Percentiles rank a stretch among this genome's conserved stretches.
Conservation (phyloP, 2,329 filamentous ascomycete genomes). For the Cytospora schulzeri region DNA sequence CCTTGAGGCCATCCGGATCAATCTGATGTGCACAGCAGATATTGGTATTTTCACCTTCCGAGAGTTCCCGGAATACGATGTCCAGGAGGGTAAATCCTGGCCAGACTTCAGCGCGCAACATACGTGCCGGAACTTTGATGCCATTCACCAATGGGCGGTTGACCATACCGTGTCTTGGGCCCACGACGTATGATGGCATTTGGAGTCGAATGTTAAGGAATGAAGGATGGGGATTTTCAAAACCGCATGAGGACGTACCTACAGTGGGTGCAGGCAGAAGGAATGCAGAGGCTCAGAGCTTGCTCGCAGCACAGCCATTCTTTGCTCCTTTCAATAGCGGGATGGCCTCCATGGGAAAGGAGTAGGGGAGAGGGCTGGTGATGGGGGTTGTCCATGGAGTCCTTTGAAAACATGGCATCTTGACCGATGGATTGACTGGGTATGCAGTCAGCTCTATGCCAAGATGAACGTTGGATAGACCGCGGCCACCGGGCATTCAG, state of each 20-base stretch:
- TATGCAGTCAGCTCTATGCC: not conserved
- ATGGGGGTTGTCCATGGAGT: not conserved
- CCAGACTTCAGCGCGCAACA: conserved; percentile 57
- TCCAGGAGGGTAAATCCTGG: conserved; percentile 50
- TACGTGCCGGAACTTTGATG: conserved; percentile 57
- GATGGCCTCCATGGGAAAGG: not conserved
- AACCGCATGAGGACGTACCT: not conserved
- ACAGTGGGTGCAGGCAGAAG: not conserved
- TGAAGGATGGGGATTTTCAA: not conserved
- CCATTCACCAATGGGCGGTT: conserved; percentile 53
- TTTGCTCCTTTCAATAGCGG: not conserved
- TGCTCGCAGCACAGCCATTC: not conserved
- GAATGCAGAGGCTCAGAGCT: not conserved
- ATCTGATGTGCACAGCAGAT: conserved; percentile 58
- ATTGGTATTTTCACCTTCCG: conserved; percentile 58
- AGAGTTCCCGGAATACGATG: conserved; percentile 46
- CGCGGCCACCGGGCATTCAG: not conserved
- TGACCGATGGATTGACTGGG: no score
- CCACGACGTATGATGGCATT: conserved; percentile 32
- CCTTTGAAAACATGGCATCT: not conserved
- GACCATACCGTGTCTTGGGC: conserved; percentile 50
- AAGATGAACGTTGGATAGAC: not conserved
- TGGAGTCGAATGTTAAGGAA: not conserved
- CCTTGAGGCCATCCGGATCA: conserved; percentile 54
- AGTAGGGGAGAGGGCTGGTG: no score